Percentiles rank a stretch among this genome's conserved stretches.
Conservation (phyloP, 257 asterid species). For the Orobanche coerulescens region DNA sequence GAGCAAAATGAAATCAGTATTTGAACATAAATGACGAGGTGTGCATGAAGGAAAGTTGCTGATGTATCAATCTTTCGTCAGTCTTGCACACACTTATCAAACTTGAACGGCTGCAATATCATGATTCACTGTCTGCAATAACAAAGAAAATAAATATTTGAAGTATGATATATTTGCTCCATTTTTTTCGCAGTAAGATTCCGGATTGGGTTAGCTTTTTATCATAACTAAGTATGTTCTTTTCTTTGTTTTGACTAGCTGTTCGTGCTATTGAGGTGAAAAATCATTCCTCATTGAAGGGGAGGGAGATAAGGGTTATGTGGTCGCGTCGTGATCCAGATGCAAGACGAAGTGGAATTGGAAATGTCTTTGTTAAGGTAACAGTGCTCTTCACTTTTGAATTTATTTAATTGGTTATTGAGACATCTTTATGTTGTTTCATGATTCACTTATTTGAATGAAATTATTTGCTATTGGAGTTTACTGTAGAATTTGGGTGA, state of each 20-base stretch:
- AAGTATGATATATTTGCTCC: neutral
- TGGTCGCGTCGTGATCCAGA: constrained; percentile 51
- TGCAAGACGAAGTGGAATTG: constrained; percentile 44
- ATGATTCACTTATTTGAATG: constrained; percentile 1
- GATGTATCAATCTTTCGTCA: neutral
- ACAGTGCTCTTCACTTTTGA: constrained; percentile 4
- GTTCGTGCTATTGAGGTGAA: constrained; percentile 36
- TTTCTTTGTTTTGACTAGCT: constrained; percentile 23
- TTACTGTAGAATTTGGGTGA: constrained; percentile 39
- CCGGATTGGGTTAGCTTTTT: neutral
- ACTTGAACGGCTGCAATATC: neutral
- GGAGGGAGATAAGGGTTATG: constrained; percentile 42
- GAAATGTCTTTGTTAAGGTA: constrained; percentile 55
- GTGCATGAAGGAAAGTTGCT: constrained; percentile 7
- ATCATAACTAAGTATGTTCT: neutral
- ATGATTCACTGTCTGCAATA: neutral
- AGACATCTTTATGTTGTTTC: constrained; percentile 8
- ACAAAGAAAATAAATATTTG: too few relatives aligned
- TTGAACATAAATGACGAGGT: neutral
- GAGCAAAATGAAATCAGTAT: neutral
- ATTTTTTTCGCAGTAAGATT: neutral
- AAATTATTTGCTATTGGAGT: neutral
- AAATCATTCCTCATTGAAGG: constrained; percentile 38
- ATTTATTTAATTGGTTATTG: neutral
- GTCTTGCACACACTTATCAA: constrained; percentile 10